Conservation (phyloP, 2,329 filamentous ascomycete species). For the Exophiala mesophila region DNA sequence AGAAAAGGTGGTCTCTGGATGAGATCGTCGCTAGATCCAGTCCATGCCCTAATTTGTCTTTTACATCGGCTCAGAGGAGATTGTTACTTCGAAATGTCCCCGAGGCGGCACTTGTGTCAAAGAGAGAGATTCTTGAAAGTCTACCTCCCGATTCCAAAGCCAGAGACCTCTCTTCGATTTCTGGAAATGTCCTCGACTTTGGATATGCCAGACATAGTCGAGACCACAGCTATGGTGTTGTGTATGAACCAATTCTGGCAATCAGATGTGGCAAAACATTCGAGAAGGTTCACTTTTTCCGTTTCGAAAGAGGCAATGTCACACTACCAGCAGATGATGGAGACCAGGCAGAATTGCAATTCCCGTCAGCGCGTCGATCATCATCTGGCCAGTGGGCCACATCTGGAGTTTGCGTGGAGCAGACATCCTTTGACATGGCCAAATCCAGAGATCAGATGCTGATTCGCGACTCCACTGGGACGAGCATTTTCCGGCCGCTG, state of each 20-base stretch:
- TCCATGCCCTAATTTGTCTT: not conserved
- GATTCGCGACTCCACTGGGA: conserved; percentile 15
- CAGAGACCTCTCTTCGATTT: too few species aligned
- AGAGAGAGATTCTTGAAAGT: not conserved
- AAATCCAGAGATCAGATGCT: conserved; percentile 9
- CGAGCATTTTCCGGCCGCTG: conserved; percentile 21
- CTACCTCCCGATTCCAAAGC: too few species aligned
- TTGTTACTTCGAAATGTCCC: not conserved
- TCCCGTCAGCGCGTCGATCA: conserved; percentile 5
- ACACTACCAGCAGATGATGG: not conserved
- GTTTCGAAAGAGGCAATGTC: conserved; percentile 3
- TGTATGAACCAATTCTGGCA: conserved; percentile 4
- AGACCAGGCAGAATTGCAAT: not conserved
- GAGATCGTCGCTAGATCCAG: not conserved
- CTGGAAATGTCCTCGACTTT: conserved; percentile 8
- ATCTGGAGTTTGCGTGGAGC: conserved; percentile 9
- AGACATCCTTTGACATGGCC: conserved; percentile 4
- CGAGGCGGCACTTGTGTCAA: conserved; percentile 7
- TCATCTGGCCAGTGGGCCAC: conserved; percentile 1
- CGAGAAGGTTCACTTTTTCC: conserved; percentile 8
- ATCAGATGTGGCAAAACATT: conserved; percentile 3
- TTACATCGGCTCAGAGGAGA: not conserved
- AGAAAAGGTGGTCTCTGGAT: not conserved
- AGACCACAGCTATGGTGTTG: not conserved
- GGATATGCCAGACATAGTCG: conserved; percentile 7